A percentile compares a stretch with the other conserved stretches of the same genome.
Evolutionary conservation across 1,284 basidiomycete species (phyloP).

Genomic region (Trichosporon faecale): DNA sequence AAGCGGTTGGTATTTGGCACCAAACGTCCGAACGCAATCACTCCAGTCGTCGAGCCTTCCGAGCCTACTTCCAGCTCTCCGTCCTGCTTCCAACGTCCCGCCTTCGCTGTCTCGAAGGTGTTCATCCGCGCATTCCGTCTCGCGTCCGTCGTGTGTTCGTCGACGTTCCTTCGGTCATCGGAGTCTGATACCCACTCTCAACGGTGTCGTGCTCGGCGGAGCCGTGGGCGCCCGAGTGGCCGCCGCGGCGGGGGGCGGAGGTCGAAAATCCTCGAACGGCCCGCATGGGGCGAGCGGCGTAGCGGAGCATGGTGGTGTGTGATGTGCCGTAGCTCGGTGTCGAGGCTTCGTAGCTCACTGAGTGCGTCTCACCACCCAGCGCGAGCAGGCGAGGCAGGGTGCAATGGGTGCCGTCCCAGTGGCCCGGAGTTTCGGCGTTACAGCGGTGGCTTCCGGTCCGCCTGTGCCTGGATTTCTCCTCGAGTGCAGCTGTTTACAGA

Average conservation of each 20-base stretch:
- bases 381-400: neutral
- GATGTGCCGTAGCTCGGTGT: constrained; percentile 6
- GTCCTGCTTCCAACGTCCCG: neutral
- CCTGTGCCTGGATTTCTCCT: neutral
- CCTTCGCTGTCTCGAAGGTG: neutral
- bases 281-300: constrained; percentile 20
- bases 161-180: neutral
- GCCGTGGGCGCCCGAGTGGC: constrained; percentile 19
- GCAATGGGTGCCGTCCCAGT: constrained; percentile 2
- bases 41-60: neutral
- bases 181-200: constrained; percentile 30
- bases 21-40: neutral
- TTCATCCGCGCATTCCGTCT: neutral
- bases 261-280: constrained; percentile 19
- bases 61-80: neutral
- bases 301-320: constrained; percentile 22
- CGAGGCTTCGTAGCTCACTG: neutral
- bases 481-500: neutral
- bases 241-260: constrained; percentile 27
- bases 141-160: neutral
- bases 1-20: neutral
- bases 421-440: constrained; percentile 9
- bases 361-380: neutral
- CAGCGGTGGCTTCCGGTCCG: constrained; percentile 1
- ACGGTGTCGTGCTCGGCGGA: constrained; percentile 29